These are phyloP conservation scores for Thermoascus crustaceus DNA, from an alignment of 2,329 filamentous ascomycete species.

Conservation along the genomic window DNA sequence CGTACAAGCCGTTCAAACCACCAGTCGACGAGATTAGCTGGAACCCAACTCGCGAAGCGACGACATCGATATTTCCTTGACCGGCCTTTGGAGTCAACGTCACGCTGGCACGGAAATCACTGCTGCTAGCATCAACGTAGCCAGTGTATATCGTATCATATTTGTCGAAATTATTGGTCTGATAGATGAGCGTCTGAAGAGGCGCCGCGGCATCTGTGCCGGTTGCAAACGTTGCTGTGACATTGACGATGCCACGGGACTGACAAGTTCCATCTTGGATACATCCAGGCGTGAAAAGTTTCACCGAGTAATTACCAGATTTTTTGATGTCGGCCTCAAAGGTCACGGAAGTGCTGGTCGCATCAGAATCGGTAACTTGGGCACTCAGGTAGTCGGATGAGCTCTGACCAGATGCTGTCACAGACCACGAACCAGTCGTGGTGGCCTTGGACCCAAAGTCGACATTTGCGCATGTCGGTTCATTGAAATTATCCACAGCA, in stretches of 20 bases:
- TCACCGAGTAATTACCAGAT: slow-evolving; percentile 85
- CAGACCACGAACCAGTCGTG: slow-evolving; percentile 64
- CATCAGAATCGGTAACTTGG: slow-evolving; percentile 49
- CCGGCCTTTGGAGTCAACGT: slow-evolving; percentile 63
- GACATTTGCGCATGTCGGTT: slow-evolving; percentile 66
- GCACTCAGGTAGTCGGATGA: slow-evolving; percentile 70
- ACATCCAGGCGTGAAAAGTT: slow-evolving; percentile 89
- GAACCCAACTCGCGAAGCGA: slow-evolving; percentile 85
- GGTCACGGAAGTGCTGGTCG: slow-evolving; percentile 59
- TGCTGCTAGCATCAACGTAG: slow-evolving; percentile 65
- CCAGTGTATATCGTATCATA: slow-evolving; percentile 89
- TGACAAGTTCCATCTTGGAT: slow-evolving; percentile 67
- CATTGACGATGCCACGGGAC: slow-evolving; percentile 69
- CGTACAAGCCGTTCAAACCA: slow-evolving; percentile 81
- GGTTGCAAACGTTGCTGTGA: slow-evolving; percentile 62
- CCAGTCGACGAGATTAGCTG: slow-evolving; percentile 55
- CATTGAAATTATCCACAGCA: slow-evolving; percentile 80
- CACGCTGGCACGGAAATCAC: slow-evolving; percentile 69
- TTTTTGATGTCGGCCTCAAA: slow-evolving; percentile 70
- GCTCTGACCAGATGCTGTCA: slow-evolving; percentile 60
- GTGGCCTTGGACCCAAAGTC: slow-evolving; percentile 59
- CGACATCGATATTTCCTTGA: slow-evolving; percentile 60
- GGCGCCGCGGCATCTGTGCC: slow-evolving; percentile 37
- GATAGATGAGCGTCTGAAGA: slow-evolving; percentile 60
- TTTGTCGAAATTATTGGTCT: slow-evolving; percentile 95